These are phyloP conservation scores for Diatrype stigma DNA, from an alignment of 2,329 filamentous ascomycete species.

Conservation along the genomic window DNA sequence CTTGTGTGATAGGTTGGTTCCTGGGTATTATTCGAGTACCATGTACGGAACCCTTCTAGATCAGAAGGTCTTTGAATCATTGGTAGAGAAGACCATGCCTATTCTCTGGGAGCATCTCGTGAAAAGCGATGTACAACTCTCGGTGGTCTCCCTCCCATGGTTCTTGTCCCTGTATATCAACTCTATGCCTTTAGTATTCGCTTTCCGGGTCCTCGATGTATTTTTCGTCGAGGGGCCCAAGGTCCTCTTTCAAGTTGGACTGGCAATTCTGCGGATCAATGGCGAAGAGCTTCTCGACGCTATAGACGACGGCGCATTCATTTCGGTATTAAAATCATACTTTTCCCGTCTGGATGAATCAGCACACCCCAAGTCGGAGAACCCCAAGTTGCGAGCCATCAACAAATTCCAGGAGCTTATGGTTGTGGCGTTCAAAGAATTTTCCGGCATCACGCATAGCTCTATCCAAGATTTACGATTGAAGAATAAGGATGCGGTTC, in stretches of 20 bases:
- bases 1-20: slow-evolving; percentile 86
- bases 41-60: slow-evolving; percentile 98
- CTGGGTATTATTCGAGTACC: slow-evolving; percentile 96
- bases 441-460: slow-evolving; percentile 88
- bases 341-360: slow-evolving; percentile 92
- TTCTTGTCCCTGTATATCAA: slow-evolving; percentile 98
- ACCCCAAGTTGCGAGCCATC: slow-evolving; percentile 87
- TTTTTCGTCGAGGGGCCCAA: slow-evolving; percentile 98
- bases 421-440: slow-evolving; percentile 99
- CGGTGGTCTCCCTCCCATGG: slow-evolving; percentile 95
- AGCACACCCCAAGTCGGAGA: slow-evolving; percentile 91
- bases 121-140: slow-evolving; percentile 93
- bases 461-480: slow-evolving; percentile 84
- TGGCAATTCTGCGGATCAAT: slow-evolving; percentile 96
- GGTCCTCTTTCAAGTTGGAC: slow-evolving; percentile 91
- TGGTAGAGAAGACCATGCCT: slow-evolving; percentile 99
- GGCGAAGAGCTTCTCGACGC: slow-evolving; percentile 93
- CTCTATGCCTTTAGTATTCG: slow-evolving; percentile 97
- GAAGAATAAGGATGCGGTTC: slow-evolving; percentile 89
- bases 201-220: slow-evolving; percentile 92
- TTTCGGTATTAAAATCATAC: slow-evolving; percentile 91
- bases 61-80: slow-evolving; percentile 93
- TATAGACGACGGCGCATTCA: slow-evolving; percentile 91
- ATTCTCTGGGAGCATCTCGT: slow-evolving; percentile 97
- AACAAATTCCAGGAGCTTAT: slow-evolving; percentile 97